These are phyloP conservation scores for Berberis vulgaris DNA, from an alignment of 164 flowering plant species.

Conservation along the genomic window DNA sequence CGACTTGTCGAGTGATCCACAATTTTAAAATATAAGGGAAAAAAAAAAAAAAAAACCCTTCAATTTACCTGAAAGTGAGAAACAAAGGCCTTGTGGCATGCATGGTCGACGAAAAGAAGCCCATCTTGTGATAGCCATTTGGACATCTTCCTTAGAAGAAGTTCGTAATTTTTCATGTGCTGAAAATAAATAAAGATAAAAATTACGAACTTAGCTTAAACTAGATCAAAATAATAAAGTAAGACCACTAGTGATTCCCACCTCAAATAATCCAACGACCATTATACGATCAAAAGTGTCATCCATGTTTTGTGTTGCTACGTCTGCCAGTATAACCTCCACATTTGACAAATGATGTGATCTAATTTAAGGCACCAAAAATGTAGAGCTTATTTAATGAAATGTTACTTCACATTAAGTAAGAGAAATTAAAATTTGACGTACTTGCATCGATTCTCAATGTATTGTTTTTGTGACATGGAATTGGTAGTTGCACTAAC, in stretches of 20 bases:
- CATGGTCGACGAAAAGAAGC: constrained; percentile 18
- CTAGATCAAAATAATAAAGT: not conserved
- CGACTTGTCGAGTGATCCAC: not conserved
- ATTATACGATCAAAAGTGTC: constrained; percentile 10
- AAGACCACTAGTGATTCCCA: not conserved
- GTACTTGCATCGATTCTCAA: constrained; percentile 10
- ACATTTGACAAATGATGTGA: constrained; percentile 8
- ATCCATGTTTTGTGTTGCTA: constrained; percentile 9
- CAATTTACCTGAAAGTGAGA: constrained; percentile 13
- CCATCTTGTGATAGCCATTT: constrained; percentile 18
- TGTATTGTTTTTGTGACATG: constrained; percentile 8
- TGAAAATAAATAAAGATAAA: not conserved
- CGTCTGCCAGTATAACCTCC: constrained; percentile 9
- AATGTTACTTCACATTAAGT: too few species aligned
- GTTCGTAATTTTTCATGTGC: constrained; percentile 20
- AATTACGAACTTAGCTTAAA: not conserved
- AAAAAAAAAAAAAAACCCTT: too few species aligned
- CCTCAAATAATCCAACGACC: constrained; percentile 14
- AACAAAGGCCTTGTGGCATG: constrained; percentile 14
- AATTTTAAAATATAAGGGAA: not conserved
- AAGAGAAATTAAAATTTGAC: too few species aligned
- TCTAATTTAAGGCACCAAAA: not conserved
- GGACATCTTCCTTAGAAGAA: constrained; percentile 15
- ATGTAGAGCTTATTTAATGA: too few species aligned
- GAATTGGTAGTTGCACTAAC: constrained; percentile 9